Evolutionary conservation across 441 rosid genomes (phyloP).

Genomic region (Brassica hybrid): DNA sequence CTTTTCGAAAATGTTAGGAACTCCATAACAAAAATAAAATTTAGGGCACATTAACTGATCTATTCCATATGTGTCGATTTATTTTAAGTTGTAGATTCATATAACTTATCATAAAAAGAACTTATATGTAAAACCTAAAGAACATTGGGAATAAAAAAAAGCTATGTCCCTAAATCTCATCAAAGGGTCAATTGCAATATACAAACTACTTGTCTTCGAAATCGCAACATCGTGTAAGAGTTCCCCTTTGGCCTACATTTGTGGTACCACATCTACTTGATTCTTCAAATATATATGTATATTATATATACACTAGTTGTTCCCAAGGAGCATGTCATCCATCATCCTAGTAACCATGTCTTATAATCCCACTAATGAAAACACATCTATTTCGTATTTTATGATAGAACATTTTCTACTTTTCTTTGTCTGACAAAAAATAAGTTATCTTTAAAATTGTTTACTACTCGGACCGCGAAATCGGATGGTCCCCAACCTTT

Average conservation of each 20-base stretch:
- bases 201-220: slow-evolving; percentile 45
- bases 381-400: slow-evolving; percentile 7
- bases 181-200: slow-evolving; percentile 40
- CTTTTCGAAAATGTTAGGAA: no score
- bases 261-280: slow-evolving; percentile 47
- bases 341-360: slow-evolving; percentile 35
- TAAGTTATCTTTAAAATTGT: slow-evolving; percentile 8
- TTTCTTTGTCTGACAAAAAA: slow-evolving; percentile 15
- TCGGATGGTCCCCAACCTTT: slow-evolving; percentile 57
- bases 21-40: not conserved
- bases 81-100: no score
- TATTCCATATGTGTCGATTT: no score
- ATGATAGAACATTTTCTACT: slow-evolving; percentile 3
- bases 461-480: slow-evolving; percentile 24
- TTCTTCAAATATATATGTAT: slow-evolving; percentile 18
- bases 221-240: slow-evolving; percentile 42
- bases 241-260: slow-evolving; percentile 41
- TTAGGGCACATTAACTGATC: not conserved
- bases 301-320: slow-evolving; percentile 13
- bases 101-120: not conserved
- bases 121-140: not conserved
- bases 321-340: slow-evolving; percentile 36
- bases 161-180: slow-evolving; percentile 31
- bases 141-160: slow-evolving; percentile 7
- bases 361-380: slow-evolving; percentile 27